These are phyloP conservation scores for Salix arbutifolia DNA, from an alignment of 345 rosid genomes.

Conservation along the genomic window DNA sequence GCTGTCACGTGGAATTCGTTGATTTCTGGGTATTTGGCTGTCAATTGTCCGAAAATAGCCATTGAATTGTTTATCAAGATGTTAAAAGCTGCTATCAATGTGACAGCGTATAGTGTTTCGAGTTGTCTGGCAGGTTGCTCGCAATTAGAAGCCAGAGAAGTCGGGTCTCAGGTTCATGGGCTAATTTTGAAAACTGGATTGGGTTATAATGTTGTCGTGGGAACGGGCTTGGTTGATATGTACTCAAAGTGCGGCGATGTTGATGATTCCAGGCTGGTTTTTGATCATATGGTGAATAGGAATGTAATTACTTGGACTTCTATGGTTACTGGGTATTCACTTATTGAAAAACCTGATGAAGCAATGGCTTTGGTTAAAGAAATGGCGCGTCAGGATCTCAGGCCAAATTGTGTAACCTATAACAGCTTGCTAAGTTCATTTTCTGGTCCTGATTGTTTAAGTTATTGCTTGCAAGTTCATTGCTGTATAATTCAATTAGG, in stretches of 20 bases:
- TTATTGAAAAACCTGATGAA: slow-evolving; percentile 19
- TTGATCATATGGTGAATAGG: slow-evolving; percentile 18
- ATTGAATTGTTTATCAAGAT: slow-evolving; percentile 20
- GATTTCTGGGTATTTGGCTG: slow-evolving; percentile 31
- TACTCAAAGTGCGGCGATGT: slow-evolving; percentile 26
- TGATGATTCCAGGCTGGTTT: slow-evolving; percentile 20
- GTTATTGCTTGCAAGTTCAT: slow-evolving; percentile 36
- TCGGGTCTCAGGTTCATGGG: slow-evolving; percentile 35
- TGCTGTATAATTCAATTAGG: slow-evolving; percentile 30
- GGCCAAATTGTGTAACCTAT: slow-evolving; percentile 23
- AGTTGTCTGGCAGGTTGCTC: slow-evolving; percentile 26
- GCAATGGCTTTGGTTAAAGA: slow-evolving; percentile 29
- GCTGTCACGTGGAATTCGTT: slow-evolving; percentile 35
- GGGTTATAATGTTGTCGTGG: slow-evolving; percentile 25
- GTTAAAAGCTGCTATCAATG: slow-evolving; percentile 11
- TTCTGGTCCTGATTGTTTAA: slow-evolving; percentile 14
- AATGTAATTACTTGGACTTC: slow-evolving; percentile 35
- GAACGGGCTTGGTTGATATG: slow-evolving; percentile 33
- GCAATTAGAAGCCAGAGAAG: slow-evolving; percentile 20
- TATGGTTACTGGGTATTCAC: slow-evolving; percentile 30
- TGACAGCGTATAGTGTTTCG: slow-evolving; percentile 16
- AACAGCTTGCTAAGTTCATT: slow-evolving; percentile 33
- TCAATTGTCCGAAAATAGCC: slow-evolving; percentile 5
- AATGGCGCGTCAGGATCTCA: slow-evolving; percentile 23
- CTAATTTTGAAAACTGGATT: slow-evolving; percentile 28